Conservation (phyloP, 2,329 filamentous ascomycete genomes). For the Aspergillus sp. region DNA sequence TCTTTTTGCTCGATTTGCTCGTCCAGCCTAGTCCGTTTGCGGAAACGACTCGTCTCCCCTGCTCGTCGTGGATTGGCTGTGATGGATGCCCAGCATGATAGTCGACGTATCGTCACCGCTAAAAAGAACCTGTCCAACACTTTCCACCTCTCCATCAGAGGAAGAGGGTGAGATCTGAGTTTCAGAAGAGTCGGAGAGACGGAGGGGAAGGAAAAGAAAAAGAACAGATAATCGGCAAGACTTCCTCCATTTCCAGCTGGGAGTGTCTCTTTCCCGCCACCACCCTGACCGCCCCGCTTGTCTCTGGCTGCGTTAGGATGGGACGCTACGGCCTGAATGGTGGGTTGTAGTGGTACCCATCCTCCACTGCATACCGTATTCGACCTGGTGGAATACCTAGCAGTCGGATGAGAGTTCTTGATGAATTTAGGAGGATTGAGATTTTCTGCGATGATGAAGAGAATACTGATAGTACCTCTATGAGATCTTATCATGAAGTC, state of each 20-base stretch:
- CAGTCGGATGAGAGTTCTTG: neutral
- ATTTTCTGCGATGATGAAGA: too few relatives aligned
- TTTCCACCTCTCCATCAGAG: conserved; percentile 9
- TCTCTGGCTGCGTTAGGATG: conserved; percentile 2
- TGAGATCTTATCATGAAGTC: too few relatives aligned
- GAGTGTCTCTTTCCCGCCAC: conserved; percentile 11
- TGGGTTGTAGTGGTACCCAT: neutral
- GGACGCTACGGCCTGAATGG: neutral
- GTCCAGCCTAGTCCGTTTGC: conserved; percentile 15
- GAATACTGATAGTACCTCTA: too few relatives aligned
- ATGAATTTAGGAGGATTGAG: too few relatives aligned
- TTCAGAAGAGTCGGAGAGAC: conserved; percentile 9
- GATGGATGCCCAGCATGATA: conserved; percentile 15
- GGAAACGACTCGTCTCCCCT: conserved; percentile 5
- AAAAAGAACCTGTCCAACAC: too few relatives aligned
- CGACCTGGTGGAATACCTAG: neutral
- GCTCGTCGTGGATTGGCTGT: conserved; percentile 11
- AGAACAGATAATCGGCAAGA: conserved; percentile 4
- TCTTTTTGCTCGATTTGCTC: neutral
- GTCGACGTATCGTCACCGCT: conserved; percentile 5
- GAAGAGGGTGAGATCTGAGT: conserved; percentile 4
- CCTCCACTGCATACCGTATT: neutral
- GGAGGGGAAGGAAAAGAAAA: neutral
- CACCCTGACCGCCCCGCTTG: conserved; percentile 12
- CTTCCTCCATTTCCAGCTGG: too few relatives aligned